Evolutionary conservation across 805 yeast species (phyloP).

Genomic region (Kodamaea nitidulidarum): DNA sequence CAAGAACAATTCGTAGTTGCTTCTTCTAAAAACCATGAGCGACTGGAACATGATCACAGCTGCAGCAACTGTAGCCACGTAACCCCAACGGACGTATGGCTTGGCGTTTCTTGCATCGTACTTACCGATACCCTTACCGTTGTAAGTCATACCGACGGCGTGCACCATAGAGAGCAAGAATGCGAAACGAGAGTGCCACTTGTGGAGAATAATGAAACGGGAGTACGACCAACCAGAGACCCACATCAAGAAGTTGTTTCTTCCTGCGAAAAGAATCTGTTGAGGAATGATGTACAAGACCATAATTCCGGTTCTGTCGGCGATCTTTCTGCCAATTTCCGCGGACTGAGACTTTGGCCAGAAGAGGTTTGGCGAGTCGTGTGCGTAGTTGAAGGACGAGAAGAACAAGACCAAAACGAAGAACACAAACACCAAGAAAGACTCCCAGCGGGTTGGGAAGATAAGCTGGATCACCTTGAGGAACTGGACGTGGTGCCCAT

Average conservation of each 20-base stretch:
- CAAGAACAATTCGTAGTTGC: conserved; percentile 50
- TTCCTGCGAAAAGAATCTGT: conserved; percentile 59
- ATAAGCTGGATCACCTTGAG: conserved; percentile 17
- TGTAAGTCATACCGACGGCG: conserved; percentile 25
- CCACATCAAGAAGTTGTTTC: conserved; percentile 20
- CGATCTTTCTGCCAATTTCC: conserved; percentile 41
- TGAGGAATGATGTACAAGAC: conserved; percentile 53
- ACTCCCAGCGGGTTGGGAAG: conserved; percentile 54
- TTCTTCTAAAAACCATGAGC: conserved; percentile 46
- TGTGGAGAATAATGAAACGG: conserved; percentile 62
- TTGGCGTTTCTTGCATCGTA: conserved; percentile 26
- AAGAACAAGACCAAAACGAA: conserved; percentile 29
- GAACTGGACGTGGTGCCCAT: conserved; percentile 15
- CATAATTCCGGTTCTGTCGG: conserved; percentile 53
- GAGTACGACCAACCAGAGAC: conserved; percentile 37
- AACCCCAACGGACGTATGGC: conserved; percentile 33
- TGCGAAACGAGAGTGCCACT: conserved; percentile 56
- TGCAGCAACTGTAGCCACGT: conserved; percentile 29
- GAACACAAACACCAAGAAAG: conserved; percentile 40
- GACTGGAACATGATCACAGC: conserved; percentile 48
- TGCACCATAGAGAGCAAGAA: conserved; percentile 53
- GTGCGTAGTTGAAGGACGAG: conserved; percentile 22
- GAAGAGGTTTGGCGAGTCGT: conserved; percentile 21
- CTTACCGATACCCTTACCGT: conserved; percentile 34
- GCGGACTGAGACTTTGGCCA: conserved; percentile 20